Evolutionary conservation across 129 eudicot species (phyloP).

Genomic region (Artemisia tridentata): DNA sequence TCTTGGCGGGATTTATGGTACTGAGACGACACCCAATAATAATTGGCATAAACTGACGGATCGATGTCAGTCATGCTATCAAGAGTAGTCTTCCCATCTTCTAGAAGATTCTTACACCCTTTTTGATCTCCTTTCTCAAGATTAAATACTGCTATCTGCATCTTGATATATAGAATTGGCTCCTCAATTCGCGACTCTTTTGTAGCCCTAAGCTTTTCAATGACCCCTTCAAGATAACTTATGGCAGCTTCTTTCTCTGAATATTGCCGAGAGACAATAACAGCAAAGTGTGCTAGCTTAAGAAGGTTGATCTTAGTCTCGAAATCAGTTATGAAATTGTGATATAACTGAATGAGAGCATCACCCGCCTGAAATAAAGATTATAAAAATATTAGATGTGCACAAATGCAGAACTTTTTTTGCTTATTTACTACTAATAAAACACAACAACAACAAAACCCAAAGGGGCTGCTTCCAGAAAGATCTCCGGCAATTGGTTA

Average conservation of each 20-base stretch:
- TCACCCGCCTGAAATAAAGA: slow-evolving; percentile 71
- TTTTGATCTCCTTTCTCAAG: slow-evolving; percentile 86
- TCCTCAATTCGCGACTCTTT: slow-evolving; percentile 80
- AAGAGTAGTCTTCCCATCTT: slow-evolving; percentile 81
- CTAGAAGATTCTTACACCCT: slow-evolving; percentile 82
- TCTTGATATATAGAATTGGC: slow-evolving; percentile 79
- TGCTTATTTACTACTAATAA: too few relatives aligned
- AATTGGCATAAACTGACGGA: slow-evolving; percentile 92
- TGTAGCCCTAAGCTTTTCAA: slow-evolving; percentile 81
- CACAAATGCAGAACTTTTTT: neutral
- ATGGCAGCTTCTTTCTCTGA: slow-evolving; percentile 82
- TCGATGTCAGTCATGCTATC: slow-evolving; percentile 97
- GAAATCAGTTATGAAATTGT: slow-evolving; percentile 83
- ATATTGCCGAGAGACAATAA: slow-evolving; percentile 76
- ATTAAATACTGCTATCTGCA: slow-evolving; percentile 78
- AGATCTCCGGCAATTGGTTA: too few relatives aligned
- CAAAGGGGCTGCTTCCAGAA: too few relatives aligned
- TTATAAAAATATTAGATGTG: neutral
- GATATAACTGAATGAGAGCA: slow-evolving; percentile 85
- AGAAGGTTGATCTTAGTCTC: slow-evolving; percentile 97
- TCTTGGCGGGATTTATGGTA: slow-evolving; percentile 83
- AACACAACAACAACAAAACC: too few relatives aligned
- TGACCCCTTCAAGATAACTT: slow-evolving; percentile 77
- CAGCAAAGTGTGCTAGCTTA: slow-evolving; percentile 97
- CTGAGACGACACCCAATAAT: slow-evolving; percentile 92